Base-by-base conservation (phyloP, 345 rosid genomes). In the Euphorbia tirucalli region DNA sequence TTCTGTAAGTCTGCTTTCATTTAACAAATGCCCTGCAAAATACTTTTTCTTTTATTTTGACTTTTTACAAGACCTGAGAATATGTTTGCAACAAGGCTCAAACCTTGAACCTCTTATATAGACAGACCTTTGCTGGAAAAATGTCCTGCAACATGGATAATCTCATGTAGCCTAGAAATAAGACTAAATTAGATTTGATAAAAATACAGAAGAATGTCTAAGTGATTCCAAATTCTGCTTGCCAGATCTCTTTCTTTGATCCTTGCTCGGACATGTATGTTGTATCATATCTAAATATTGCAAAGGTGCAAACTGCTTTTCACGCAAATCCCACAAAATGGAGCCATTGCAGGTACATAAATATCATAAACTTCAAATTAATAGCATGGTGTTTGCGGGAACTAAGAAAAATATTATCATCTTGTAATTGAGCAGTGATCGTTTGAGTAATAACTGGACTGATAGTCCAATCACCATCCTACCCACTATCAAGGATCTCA, bases 261-360 rank as follows among this genome's bases (percentile, higher is more conserved):
- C 90, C 87, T 25, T 84, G 87, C 80, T 72, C 83, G 7, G 76
- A 37, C 13, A 0, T 0, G 22, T 79, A 84, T 32, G 85, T 82
- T 0, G 0, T 28, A 13, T 52, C 75, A 27, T 82, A 84, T 70
- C 83, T 82, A 41, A 86, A 84, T 76, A 78, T 19, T 30, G 73
- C 81, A 8, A 71, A 79, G 56, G 90, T 84, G 37, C 86, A 84
- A 75, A 52, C 70, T 52, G 80, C 86, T 65, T 74, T 84, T 22
- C 90, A 82, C 73, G 83, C 80, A 22, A 81, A 72, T 54, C 52
- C 79, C 24, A 77, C 76, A 30, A n/a, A 57, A 13, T 86, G 87
- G 89, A 14, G 71, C 55, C 49, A 14, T 68, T 84, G 84, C 84
- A 32, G 81, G 87, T 80, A 83, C 37, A 41, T 41, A 4, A 41